Conservation (phyloP, 176 grass and related monocot genomes). For the Puya raimondii region DNA sequence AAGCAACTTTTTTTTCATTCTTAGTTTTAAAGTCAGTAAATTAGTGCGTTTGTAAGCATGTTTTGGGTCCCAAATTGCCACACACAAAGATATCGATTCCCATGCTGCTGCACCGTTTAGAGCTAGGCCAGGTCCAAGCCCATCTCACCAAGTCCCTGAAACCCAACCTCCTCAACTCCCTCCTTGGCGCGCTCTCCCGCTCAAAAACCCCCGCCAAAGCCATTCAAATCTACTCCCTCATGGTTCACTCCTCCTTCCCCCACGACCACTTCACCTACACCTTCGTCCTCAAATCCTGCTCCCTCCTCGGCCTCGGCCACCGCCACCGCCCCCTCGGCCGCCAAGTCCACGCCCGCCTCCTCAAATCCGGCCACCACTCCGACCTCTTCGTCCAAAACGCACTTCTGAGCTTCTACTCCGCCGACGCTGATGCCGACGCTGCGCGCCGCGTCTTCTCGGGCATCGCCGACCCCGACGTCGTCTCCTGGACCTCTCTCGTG, state of each 20-base stretch:
- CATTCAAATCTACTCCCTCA: neutral
- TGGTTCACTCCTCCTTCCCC: neutral
- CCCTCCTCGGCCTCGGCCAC: constrained; percentile 15
- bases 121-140: neutral
- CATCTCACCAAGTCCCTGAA: neutral
- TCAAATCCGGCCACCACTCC: constrained; percentile 36
- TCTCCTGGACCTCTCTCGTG: constrained; percentile 40
- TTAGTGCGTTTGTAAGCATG: too few relatives aligned
- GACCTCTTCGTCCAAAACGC: constrained; percentile 33
- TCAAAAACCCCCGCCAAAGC: neutral
- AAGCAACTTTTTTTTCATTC: too few relatives aligned
- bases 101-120: neutral
- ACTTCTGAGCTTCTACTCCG: constrained; percentile 36
- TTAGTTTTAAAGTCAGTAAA: too few relatives aligned
- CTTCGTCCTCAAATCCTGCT: constrained; percentile 17
- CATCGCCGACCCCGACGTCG: constrained; percentile 23
- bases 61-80: too few relatives aligned
- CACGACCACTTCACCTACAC: constrained; percentile 13
- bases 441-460: constrained; percentile 11
- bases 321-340: constrained; percentile 19
- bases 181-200: neutral
- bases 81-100: too few relatives aligned
- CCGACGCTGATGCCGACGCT: constrained; percentile 11
- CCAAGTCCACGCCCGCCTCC: constrained; percentile 38
- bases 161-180: neutral